Percentiles rank a stretch among this genome's conserved stretches.
Conservation (phyloP, 2,329 filamentous ascomycete genomes). For the Seiridium cupressi region DNA sequence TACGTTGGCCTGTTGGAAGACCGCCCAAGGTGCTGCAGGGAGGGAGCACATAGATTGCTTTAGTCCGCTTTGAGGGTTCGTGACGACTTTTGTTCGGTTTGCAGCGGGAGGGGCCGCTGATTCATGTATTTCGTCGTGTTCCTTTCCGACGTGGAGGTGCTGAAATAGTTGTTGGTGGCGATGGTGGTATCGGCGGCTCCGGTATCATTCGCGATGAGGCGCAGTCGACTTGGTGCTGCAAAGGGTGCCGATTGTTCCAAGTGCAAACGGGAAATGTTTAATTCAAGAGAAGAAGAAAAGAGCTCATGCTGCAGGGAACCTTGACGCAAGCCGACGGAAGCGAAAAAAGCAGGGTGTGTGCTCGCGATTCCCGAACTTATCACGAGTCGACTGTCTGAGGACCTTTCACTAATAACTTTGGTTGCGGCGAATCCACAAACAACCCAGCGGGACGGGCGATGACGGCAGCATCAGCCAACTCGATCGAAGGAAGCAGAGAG, state of each 20-base stretch:
- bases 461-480: background rate
- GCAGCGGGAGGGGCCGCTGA: background rate
- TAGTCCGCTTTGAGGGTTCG: background rate
- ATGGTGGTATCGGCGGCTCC: slow-evolving; percentile 19
- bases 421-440: background rate
- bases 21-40: background rate
- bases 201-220: slow-evolving; percentile 8
- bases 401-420: background rate
- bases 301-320: background rate
- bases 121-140: slow-evolving; percentile 6
- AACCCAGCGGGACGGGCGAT: background rate
- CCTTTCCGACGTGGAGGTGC: slow-evolving; percentile 6
- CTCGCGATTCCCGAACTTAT: too few species aligned
- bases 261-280: background rate
- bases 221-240: slow-evolving; percentile 1
- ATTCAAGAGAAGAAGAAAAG: background rate
- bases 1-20: background rate
- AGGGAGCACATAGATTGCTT: background rate
- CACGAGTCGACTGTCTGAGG: background rate
- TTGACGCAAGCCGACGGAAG: too few species aligned
- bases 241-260: background rate
- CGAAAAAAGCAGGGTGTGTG: too few species aligned
- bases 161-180: slow-evolving; percentile 19
- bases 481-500: background rate
- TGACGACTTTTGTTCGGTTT: background rate